Evolutionary conservation across 2,329 filamentous ascomycete species (phyloP).

Genomic region (Ophiostoma novo-ulmi): DNA sequence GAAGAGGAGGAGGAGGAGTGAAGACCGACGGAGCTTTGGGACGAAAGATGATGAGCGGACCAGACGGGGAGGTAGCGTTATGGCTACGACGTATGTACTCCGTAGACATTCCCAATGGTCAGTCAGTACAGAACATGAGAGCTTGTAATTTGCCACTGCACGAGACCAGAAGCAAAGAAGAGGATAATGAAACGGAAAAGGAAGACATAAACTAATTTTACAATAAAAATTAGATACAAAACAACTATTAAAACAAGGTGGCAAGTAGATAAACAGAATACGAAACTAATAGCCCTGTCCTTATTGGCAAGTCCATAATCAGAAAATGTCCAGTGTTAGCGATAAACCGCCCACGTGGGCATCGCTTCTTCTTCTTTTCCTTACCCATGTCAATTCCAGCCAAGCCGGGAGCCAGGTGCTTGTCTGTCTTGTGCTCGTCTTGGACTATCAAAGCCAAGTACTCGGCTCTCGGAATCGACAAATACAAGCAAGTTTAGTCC

Average conservation of each 20-base stretch:
- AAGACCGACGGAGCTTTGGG: constrained; percentile 2
- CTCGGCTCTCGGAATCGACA: not conserved
- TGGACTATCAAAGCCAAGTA: not conserved
- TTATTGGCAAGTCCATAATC: constrained; percentile 4
- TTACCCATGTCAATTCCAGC: not conserved
- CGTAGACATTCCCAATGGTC: not conserved
- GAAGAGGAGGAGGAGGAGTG: not conserved
- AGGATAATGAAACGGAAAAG: not conserved
- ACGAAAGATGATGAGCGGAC: not conserved
- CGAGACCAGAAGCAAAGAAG: not conserved
- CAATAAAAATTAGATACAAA: not conserved
- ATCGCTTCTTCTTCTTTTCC: not conserved
- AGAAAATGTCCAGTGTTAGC: constrained; percentile 3
- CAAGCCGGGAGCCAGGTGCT: constrained; percentile 6
- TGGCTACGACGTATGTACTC: not conserved
- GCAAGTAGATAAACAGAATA: not conserved
- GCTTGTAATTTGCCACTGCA: not conserved
- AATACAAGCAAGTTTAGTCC: not conserved
- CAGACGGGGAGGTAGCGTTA: constrained; percentile 3
- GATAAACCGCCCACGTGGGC: not conserved
- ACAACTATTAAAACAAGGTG: not conserved
- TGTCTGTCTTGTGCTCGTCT: not conserved
- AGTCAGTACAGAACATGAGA: not conserved
- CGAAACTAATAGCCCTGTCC: not conserved
- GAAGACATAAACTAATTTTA: not conserved